Evolutionary conservation across 1,139 yeast genomes (phyloP).

Genomic region (Blastobotrys aristatus): DNA sequence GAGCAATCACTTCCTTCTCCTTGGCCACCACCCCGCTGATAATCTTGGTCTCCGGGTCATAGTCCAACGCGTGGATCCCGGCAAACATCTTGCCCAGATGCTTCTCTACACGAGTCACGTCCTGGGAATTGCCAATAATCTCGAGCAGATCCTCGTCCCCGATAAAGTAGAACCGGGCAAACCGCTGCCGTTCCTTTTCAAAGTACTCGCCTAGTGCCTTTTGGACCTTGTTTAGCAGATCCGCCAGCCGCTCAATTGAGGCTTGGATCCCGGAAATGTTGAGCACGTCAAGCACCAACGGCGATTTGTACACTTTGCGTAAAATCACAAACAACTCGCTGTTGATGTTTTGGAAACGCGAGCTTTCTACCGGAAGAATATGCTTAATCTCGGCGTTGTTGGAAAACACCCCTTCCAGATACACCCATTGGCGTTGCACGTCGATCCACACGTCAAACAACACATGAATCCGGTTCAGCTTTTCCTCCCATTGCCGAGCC

Average conservation of each 20-base stretch:
- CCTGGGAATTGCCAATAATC: constrained; percentile 63
- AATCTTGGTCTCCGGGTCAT: constrained; percentile 36
- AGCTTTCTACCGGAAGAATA: constrained; percentile 64
- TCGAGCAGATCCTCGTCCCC: constrained; percentile 90
- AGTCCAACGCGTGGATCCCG: constrained; percentile 50
- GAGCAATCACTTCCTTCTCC: constrained; percentile 55
- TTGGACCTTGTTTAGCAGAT: constrained; percentile 53
- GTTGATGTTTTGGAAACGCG: constrained; percentile 61
- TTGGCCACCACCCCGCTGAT: constrained; percentile 53
- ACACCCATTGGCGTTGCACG: constrained; percentile 86
- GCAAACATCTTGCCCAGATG: constrained; percentile 71
- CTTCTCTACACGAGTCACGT: constrained; percentile 47
- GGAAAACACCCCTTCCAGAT: constrained; percentile 69
- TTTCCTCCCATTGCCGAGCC: constrained; percentile 51
- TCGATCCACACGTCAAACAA: constrained; percentile 74
- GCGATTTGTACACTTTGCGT: constrained; percentile 47
- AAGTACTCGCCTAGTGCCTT: constrained; percentile 71
- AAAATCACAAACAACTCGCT: constrained; percentile 54
- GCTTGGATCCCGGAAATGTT: constrained; percentile 47
- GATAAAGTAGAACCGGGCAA: constrained; percentile 79
- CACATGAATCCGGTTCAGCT: constrained; percentile 46
- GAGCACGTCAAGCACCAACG: constrained; percentile 54
- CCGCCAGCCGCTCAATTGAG: constrained; percentile 49
- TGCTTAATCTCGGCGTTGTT: constrained; percentile 55
- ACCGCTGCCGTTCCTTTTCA: constrained; percentile 70